Conservation (phyloP, 129 eudicot species). For the Chrysanthemum lavandulifolium region DNA sequence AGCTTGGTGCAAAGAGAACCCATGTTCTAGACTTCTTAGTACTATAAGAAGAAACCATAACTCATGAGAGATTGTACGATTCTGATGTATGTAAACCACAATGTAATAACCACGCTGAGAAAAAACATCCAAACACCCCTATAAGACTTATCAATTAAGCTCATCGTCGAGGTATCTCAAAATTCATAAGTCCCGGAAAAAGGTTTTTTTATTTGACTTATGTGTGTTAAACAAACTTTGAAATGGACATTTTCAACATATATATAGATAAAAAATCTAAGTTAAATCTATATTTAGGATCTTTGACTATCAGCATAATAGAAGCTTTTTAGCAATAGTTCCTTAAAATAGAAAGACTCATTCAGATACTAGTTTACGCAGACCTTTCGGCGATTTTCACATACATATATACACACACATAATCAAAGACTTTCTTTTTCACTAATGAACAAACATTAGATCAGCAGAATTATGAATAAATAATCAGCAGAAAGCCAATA, state of each 20-base stretch:
- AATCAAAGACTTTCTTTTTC: slow-evolving; percentile 4
- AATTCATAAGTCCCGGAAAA: slow-evolving; percentile 3
- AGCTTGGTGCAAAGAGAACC: slow-evolving; percentile 59
- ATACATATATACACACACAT: slow-evolving; percentile 10
- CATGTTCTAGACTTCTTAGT: slow-evolving; percentile 30
- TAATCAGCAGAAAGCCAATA: slow-evolving; percentile 3
- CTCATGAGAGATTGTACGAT: not conserved
- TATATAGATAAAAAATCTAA: not conserved
- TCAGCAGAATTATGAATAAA: not conserved
- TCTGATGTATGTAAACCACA: not conserved
- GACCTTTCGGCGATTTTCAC: not conserved
- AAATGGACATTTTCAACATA: not conserved
- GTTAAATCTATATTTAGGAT: slow-evolving; percentile 12
- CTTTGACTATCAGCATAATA: slow-evolving; percentile 11
- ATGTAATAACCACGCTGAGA: not conserved
- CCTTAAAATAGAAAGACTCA: slow-evolving; percentile 10
- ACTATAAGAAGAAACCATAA: slow-evolving; percentile 8
- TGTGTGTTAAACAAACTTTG: slow-evolving; percentile 20
- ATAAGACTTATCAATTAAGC: not conserved
- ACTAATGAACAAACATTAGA: not conserved
- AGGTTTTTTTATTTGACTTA: slow-evolving; percentile 20
- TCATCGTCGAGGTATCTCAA: slow-evolving; percentile 5
- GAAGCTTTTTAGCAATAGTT: slow-evolving; percentile 11
- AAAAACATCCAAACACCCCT: slow-evolving; percentile 3
- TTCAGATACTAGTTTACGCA: not conserved